Conservation (phyloP, 306 rosid species). For the Dalbergia cochinchinensis region DNA sequence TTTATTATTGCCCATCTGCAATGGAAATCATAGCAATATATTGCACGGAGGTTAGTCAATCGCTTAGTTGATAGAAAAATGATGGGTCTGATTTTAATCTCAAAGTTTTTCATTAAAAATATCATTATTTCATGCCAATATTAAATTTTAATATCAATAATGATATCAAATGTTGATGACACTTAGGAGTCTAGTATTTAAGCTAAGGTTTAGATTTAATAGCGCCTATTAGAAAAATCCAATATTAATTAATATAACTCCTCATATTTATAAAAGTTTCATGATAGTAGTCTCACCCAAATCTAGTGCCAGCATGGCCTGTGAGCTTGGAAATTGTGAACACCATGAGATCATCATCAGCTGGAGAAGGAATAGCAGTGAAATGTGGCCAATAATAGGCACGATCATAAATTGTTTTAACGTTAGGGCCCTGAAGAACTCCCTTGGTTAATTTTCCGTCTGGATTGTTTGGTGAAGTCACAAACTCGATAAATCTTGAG, state of each 20-base stretch:
- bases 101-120: background rate
- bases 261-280: background rate
- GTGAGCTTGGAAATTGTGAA: slow-evolving; percentile 65
- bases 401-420: slow-evolving; percentile 47
- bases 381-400: slow-evolving; percentile 74
- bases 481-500: slow-evolving; percentile 56
- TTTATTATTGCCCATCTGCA: slow-evolving; percentile 69
- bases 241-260: no score
- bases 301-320: slow-evolving; percentile 65
- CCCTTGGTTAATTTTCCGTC: slow-evolving; percentile 56
- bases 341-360: slow-evolving; percentile 59
- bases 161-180: no score
- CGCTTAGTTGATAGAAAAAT: background rate
- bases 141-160: no score
- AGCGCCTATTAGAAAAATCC: no score
- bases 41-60: background rate
- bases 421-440: slow-evolving; percentile 49
- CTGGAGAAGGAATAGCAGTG: slow-evolving; percentile 62
- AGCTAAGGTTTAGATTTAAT: no score
- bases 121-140: no score
- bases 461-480: slow-evolving; percentile 74
- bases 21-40: background rate
- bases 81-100: background rate
- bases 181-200: no score
- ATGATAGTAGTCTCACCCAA: slow-evolving; percentile 47